Evolutionary conservation across 2,329 filamentous ascomycete genomes (phyloP).

Genomic region (Pseudopyrenochaeta lycopersici): DNA sequence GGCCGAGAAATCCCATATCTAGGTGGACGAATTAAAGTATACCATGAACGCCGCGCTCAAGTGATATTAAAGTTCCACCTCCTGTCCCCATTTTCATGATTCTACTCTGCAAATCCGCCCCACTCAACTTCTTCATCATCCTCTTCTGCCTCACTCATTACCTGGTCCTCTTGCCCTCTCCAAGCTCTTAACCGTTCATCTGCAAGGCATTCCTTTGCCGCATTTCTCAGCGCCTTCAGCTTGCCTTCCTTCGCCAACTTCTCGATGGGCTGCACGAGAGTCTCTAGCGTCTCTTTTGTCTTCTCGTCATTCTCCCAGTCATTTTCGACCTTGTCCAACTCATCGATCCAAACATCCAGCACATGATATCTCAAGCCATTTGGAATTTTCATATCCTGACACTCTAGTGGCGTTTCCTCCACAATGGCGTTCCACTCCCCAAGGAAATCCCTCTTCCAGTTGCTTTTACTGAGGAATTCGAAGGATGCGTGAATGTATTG

Average conservation of each 20-base stretch:
- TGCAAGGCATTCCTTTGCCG: slow-evolving; percentile 73
- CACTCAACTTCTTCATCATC: slow-evolving; percentile 69
- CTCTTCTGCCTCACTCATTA: slow-evolving; percentile 45
- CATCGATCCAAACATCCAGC: slow-evolving; percentile 90
- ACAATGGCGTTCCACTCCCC: slow-evolving; percentile 59
- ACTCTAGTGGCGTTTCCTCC: slow-evolving; percentile 55
- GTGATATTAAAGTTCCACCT: slow-evolving; percentile 11
- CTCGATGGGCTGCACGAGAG: slow-evolving; percentile 65
- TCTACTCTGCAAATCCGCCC: slow-evolving; percentile 74
- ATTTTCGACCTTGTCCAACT: slow-evolving; percentile 72
- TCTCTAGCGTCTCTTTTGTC: slow-evolving; percentile 53
- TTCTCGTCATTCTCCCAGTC: slow-evolving; percentile 52
- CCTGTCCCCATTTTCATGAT: background rate
- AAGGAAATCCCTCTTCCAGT: slow-evolving; percentile 52
- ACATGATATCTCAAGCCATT: slow-evolving; percentile 88
- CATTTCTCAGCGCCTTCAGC: slow-evolving; percentile 75
- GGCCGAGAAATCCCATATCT: too few relatives aligned
- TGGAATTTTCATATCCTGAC: slow-evolving; percentile 68
- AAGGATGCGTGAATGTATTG: slow-evolving; percentile 80
- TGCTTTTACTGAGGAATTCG: slow-evolving; percentile 53
- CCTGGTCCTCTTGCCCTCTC: slow-evolving; percentile 51
- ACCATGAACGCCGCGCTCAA: slow-evolving; percentile 39
- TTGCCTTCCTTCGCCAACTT: slow-evolving; percentile 65
- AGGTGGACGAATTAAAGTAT: too few relatives aligned
- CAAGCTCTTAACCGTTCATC: slow-evolving; percentile 79